A percentile compares a stretch with the other conserved stretches of the same genome.
Conservation (phyloP, 495 filamentous ascomycete genomes). For the Aspergillus mulundensis region DNA sequence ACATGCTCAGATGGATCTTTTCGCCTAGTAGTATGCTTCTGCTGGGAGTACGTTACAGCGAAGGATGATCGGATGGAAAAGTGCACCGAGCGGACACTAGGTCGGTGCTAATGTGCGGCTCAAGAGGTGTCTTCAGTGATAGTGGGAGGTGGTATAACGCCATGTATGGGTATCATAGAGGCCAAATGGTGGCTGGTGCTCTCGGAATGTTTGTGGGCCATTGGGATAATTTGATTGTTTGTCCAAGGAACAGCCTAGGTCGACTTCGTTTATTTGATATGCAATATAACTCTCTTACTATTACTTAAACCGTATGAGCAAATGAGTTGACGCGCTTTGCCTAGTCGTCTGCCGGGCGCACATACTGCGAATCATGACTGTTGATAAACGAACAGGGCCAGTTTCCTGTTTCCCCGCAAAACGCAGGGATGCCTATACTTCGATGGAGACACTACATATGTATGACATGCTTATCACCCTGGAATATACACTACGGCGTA, state of each 20-base stretch:
- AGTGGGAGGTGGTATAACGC: too few species aligned
- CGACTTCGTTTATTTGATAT: too few species aligned
- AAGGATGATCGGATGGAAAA: not conserved
- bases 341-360: too few species aligned
- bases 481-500: not conserved
- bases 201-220: not conserved
- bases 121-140: not conserved
- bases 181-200: not conserved
- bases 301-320: too few species aligned
- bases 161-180: not conserved
- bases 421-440: not conserved
- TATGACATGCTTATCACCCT: not conserved
- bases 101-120: not conserved
- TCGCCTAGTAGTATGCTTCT: too few species aligned
- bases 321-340: not conserved
- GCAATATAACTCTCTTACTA: too few species aligned
- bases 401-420: not conserved
- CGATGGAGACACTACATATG: not conserved
- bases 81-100: not conserved
- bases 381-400: not conserved
- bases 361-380: not conserved
- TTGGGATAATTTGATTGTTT: not conserved
- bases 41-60: not conserved
- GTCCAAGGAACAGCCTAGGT: not conserved
- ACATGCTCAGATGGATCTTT: too few species aligned